Base-by-base conservation (phyloP, 257 asterid genomes). In the Petrea volubilis region DNA sequence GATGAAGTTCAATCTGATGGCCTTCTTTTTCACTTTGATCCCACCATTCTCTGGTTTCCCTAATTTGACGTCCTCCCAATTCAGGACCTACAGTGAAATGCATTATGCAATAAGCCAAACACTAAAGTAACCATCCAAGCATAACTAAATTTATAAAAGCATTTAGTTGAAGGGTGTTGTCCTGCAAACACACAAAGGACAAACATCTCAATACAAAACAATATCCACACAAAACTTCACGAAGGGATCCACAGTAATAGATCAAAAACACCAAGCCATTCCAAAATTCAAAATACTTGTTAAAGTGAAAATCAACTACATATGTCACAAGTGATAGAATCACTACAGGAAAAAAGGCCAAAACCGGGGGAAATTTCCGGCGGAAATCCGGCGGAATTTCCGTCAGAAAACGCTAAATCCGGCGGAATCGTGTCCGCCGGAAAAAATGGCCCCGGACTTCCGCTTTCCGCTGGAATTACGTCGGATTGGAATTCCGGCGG, bases 41-140 rank as follows among this genome's bases (percentile, higher is more conserved):
- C 92, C 99, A 67, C 97, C 99, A 11, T 90, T 91, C 76, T 88
- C 88, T n/a, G 98, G 98, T 65, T 95, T 96, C 78, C 96, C 97
- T 14, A 95, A 72, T 77, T 88, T 96, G 67, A 90, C 89, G 44
- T 95, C 97, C 82, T 92, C 99, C 98, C 97, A 95, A 83, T 92
- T 92, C 70, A 95, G 78, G 56, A 92, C 98, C 98, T 95, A 67
- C 5, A 44, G 55, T 33, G 23, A 70, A 49, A 61, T 13, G 44
- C 66, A 52, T 34, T 18, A 25, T 7, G 17, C 43, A 71, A 44
- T 52, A 46, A 55, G 53, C 62, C 38, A 17, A 6, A 58, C 67
- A 58, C 5, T 33, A 49, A 70, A 51, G 31, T 50, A 55, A 15
- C 69, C 24, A 49, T 67, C 36, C 15, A n/a, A 36, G 6, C 58